Evolutionary conservation across 2,329 filamentous ascomycete genomes (phyloP), one percentile per base, ranked within the genome.

Genomic region (Cryphonectria carpinicola): DNA sequence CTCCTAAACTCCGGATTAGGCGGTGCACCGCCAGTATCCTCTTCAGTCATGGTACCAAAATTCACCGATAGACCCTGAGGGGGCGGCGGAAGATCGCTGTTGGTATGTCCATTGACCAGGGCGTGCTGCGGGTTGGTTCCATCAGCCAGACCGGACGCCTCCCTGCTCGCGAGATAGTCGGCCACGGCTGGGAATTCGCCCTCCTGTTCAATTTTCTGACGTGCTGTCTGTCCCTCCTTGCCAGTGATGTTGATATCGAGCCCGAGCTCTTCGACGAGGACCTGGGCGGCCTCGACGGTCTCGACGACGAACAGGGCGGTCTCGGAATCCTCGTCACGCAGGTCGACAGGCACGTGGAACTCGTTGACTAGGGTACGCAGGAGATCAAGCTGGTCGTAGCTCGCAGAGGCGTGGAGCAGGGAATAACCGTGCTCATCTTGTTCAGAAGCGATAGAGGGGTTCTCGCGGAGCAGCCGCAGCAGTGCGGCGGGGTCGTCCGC

Each of bases 351-450:
- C 35, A 95, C 95, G 17, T 89, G 82, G 81, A 95, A 93, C 46
- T 95, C 93, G 63, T 85, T 85, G 39, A 97, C 85, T 7, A 99
- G 87, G 0, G 89, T 81, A 71, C 92, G 91, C 22, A 98, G 87
- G 22, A 99, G 89, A 69, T 92, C 88, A 49, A 93, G 83, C 79
- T 98, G 95, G 79, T 92, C 92, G 86, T 98, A 99, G 75, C 95
- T 98, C 25, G 93, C 91, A 22, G 95, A 94, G 67, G 96, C 96
- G 81, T 99, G 96, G 65, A 98, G 84, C 37, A 98, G 89, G 63
- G 94, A 97, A 84, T 99, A 99, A 77, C 96, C 96, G 78, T 98
- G 92, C 71, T 92, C 90, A 81, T 99, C 96, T 82, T 97, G 93
- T 67, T 87, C 83, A 2, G 90, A 88, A 68, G 96, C 95, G 67